phyloP scores from a whole-genome alignment of 352 stramenopile genomes.

The Pythium grandisporangium region DNA sequence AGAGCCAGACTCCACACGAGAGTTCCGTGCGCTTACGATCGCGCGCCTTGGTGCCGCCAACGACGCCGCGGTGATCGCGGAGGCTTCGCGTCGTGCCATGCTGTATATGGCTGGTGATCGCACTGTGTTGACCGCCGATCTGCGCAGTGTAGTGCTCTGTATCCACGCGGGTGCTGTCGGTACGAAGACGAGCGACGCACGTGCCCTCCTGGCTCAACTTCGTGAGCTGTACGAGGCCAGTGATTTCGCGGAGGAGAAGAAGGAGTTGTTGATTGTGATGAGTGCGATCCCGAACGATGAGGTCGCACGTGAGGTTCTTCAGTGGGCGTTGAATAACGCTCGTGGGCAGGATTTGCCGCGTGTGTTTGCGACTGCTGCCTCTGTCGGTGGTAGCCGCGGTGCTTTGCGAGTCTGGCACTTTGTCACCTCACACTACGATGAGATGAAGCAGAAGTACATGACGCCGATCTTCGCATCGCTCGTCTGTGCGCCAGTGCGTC shows the following conservation, averaged over 20 bases:
- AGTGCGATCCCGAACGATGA: conserved; percentile 27
- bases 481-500: background rate
- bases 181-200: background rate
- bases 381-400: too few species aligned
- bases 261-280: conserved; percentile 46
- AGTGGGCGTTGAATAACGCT: conserved; percentile 62
- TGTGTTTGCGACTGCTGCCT: conserved; percentile 35
- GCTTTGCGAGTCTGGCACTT: background rate
- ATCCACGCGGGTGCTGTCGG: conserved; percentile 22
- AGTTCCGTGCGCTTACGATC: conserved; percentile 61
- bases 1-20: conserved; percentile 6
- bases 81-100: conserved; percentile 46
- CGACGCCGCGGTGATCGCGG: conserved; percentile 36
- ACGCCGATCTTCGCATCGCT: background rate
- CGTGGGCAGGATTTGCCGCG: conserved; percentile 54
- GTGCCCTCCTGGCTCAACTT: conserved; percentile 33
- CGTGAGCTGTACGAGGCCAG: conserved; percentile 50
- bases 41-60: conserved; percentile 34
- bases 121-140: conserved; percentile 35
- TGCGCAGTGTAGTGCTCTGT: conserved; percentile 44
- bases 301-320: conserved; percentile 52
- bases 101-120: conserved; percentile 34
- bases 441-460: background rate
- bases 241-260: conserved; percentile 58
- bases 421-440: background rate